Conservation (phyloP, 495 filamentous ascomycete genomes). For the Aspergillus kassunensis region DNA sequence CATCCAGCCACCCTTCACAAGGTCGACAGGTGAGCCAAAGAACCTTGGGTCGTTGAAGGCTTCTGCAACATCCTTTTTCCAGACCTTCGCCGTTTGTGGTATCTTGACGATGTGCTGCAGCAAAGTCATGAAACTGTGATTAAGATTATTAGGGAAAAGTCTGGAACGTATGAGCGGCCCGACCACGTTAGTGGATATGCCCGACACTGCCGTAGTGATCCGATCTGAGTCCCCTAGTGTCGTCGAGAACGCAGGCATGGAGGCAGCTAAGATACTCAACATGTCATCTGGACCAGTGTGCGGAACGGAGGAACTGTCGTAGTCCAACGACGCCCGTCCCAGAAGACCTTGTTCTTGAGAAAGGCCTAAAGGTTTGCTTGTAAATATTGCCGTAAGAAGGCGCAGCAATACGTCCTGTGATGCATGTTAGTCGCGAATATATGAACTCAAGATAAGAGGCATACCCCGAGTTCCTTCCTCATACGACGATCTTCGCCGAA, state of each 20-base stretch:
- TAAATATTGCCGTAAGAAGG: conserved; percentile 85
- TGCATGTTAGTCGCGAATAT: conserved; percentile 22
- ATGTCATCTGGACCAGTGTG: conserved; percentile 65
- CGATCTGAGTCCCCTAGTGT: conserved; percentile 84
- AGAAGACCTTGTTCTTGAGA: conserved; percentile 41
- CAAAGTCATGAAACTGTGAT: conserved; percentile 63
- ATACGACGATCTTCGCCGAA: conserved; percentile 95
- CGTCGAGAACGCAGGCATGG: conserved; percentile 78
- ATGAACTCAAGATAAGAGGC: conserved; percentile 28
- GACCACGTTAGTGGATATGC: conserved; percentile 79
- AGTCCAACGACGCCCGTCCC: conserved; percentile 41
- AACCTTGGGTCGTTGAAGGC: conserved; percentile 88
- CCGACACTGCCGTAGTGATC: conserved; percentile 67
- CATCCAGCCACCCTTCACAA: conserved; percentile 75
- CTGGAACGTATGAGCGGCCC: conserved; percentile 80
- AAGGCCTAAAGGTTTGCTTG: conserved; percentile 69
- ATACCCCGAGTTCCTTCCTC: conserved; percentile 85
- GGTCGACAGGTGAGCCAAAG: conserved; percentile 60
- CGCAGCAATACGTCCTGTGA: conserved; percentile 86
- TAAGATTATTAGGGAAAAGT: conserved; percentile 82
- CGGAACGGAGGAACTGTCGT: conserved; percentile 37
- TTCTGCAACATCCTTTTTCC: conserved; percentile 90
- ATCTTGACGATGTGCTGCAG: conserved; percentile 73
- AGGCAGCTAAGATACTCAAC: conserved; percentile 69
- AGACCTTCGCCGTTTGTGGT: conserved; percentile 76